These are phyloP conservation scores for Lipomyces sp. DNA, from an alignment of 805 yeast species.

Conservation along the genomic window DNA sequence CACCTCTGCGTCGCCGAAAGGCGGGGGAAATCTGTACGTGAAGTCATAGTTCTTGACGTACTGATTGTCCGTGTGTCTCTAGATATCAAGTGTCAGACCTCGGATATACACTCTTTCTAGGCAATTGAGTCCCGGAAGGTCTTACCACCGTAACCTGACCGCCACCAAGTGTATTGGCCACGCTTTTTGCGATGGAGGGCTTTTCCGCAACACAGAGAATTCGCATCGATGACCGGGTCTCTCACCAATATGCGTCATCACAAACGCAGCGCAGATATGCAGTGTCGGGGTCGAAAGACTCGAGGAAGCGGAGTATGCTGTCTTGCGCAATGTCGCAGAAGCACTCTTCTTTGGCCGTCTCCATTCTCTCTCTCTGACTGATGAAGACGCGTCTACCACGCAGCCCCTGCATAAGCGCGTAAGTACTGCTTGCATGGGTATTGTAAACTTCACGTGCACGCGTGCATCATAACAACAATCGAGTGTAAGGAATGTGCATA, in stretches of 20 bases:
- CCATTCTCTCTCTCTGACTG: too few species aligned
- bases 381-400: too few species aligned
- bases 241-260: background rate
- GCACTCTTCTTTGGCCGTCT: too few species aligned
- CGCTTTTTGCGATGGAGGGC: constrained; percentile 88
- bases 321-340: too few species aligned
- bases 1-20: constrained; percentile 64
- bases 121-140: background rate
- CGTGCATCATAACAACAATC: too few species aligned
- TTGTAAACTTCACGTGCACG: too few species aligned
- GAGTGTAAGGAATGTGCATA: too few species aligned
- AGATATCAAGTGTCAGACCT: background rate
- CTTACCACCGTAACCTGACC: constrained; percentile 47
- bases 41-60: constrained; percentile 80
- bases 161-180: constrained; percentile 71
- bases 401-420: too few species aligned
- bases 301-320: too few species aligned
- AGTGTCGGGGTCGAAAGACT: too few species aligned
- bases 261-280: too few species aligned
- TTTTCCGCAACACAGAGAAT: constrained; percentile 96
- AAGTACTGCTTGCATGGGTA: too few species aligned
- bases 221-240: constrained; percentile 46
- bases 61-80: constrained; percentile 50
- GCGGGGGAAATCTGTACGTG: constrained; percentile 57
- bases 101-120: background rate